Base-by-base conservation (phyloP, 2,329 filamentous ascomycete genomes). In the Sarocladiaceae sp. region DNA sequence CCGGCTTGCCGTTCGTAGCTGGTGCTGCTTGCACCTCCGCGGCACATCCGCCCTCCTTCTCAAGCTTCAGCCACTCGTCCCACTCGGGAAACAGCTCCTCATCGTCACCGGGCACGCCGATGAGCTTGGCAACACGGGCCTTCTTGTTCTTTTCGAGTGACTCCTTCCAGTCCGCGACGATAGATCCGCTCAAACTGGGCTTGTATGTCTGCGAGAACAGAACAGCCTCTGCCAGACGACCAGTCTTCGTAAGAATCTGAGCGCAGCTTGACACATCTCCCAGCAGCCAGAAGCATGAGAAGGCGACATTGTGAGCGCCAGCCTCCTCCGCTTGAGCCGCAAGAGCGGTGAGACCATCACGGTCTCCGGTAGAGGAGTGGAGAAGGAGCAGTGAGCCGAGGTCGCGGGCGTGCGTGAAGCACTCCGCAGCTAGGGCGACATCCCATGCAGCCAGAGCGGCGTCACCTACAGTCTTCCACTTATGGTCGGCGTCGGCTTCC, bases 401-500 rank as follows among this genome's bases (percentile, higher is more conserved):
- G 58, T 98, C 93, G 58, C 88, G 93, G 35, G 90, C 89, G 47
- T 93, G 82, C 15, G 80, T 81, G 63, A 97, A 98, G 68, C 91
- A 97, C 65, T 97, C 88, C 40, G 93, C 85, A 0, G 93, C 93
- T 2, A 97, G 78, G 4, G 78, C 73, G 26, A 98, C 76, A 56
- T 98, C 83, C 93, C 91, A 98, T 1, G 73, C 83, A 9, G 81
- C 69, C 32, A 98, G 76, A 2, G 93, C 93, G 1, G 90, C 86
- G 55, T 98, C 93, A 48, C 93, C 93, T 4, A 98, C 88, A 3
- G 82, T 90, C 76, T 97, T 97, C 93, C 93, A 98, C 68, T 95
- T 95, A 68, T 97, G 91, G 62, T 97, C 93, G 1, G 82, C 86
- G 51, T 96, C 85, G 10, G 88, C 85, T 61, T 85, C 75, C 32